Percentiles rank a stretch among this genome's conserved stretches.
phyloP scores from a whole-genome alignment of 768 basidiomycete genomes.

The Agaricus sinodeliciosus region DNA sequence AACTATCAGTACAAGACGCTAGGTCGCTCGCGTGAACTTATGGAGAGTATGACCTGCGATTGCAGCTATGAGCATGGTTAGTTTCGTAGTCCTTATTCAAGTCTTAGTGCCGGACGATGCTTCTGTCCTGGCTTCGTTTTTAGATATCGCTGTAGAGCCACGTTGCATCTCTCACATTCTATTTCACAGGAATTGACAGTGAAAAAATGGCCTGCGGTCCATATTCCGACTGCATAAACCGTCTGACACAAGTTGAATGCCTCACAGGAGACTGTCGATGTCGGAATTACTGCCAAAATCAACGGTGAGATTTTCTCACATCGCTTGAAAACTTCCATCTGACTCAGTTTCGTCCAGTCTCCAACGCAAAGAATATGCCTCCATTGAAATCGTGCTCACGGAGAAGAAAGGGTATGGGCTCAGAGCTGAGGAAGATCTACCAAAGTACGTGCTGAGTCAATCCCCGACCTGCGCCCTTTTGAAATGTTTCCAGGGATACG shows the following conservation, averaged over 20 bases:
- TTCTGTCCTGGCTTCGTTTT: conserved; percentile 1
- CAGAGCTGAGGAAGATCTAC: conserved; percentile 62
- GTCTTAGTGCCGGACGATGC: neutral
- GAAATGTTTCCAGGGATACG: conserved; percentile 52
- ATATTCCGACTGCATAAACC: conserved; percentile 92
- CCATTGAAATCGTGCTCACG: conserved; percentile 86
- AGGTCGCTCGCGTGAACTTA: conserved; percentile 81
- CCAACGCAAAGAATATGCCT: conserved; percentile 77
- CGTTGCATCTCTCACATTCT: conserved; percentile 16
- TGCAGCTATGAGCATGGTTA: conserved; percentile 79
- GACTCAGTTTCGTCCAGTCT: conserved; percentile 48
- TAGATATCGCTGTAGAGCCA: conserved; percentile 1
- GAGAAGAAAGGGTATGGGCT: conserved; percentile 96
- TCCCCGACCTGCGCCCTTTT: neutral
- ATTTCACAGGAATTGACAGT: conserved; percentile 48
- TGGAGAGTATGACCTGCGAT: conserved; percentile 95
- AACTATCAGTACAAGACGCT: conserved; percentile 84
- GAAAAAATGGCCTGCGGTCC: conserved; percentile 73
- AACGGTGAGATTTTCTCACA: conserved; percentile 55
- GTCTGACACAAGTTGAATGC: conserved; percentile 96
- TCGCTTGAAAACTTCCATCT: conserved; percentile 1
- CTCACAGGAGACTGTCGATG: conserved; percentile 86
- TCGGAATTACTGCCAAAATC: conserved; percentile 79
- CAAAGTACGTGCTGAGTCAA: conserved; percentile 41
- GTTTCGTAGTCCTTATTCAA: conserved; percentile 28